Base-by-base conservation (phyloP, 169 alveolate genomes). In the Cryptosporidium tyzzeri region DNA sequence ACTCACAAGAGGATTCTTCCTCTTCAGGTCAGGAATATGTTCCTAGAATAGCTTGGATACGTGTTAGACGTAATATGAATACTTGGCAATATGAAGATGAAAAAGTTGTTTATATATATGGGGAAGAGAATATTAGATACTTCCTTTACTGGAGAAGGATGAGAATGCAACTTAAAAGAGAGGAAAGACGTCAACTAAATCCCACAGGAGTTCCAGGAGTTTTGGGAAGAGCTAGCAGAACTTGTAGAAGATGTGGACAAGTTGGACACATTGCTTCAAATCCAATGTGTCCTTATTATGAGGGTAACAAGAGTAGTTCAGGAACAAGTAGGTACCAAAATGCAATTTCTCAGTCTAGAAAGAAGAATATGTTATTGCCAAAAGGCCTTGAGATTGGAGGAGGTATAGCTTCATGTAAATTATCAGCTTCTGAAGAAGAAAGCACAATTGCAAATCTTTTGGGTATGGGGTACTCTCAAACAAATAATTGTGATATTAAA, bases 241-340 rank as follows among this genome's bases (percentile, higher is more conserved):
- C 94, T 8, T 95, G 97, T 84, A 84, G 97, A 10, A 91, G 92
- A 33, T 95, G 97, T 55, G 97, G 97, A 23, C 96, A 94, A 86
- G 89, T 94, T 0, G 97, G 97, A 0, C 97, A 95, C 84, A 95
- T 95, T 62, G 96, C 97, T 29, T 94, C 97, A 26, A 95, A 95
- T 85, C 96, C 95, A 51, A 95, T 94, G 86, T 85, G 96, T 55
- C 93, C 94, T 16, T 93, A 85, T 86, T 71, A 87, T 71, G 95
- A 93, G 37, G 95, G 92, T 33, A 93, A 65, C 62, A 59, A 67
- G 9, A 37, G 71, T 37, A 51, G 29, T 91, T 44, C 68, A n/a
- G 71, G 71, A 70, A 91, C 71, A 50, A 69, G 84, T 37, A 86
- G 84, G 39, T 59, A 86, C 41, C 93, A 59, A 16, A 62, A 37